These are phyloP conservation scores for Mrakia hoshinonis DNA, from an alignment of 768 basidiomycete species.

Conservation along the genomic window DNA sequence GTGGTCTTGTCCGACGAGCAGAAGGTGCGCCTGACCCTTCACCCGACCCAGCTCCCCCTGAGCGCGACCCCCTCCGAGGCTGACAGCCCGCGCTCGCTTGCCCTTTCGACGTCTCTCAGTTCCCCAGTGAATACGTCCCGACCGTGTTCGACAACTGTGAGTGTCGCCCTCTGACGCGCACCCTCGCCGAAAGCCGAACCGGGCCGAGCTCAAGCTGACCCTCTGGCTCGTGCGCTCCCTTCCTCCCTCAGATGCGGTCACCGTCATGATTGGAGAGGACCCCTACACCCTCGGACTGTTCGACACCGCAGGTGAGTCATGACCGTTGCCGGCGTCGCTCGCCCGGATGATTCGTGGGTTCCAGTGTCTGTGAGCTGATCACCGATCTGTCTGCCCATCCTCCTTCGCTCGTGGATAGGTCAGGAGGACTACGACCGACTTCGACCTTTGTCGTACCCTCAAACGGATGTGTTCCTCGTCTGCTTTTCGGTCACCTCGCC, in stretches of 20 bases:
- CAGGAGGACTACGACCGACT: conserved; percentile 99
- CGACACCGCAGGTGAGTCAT: conserved; percentile 91
- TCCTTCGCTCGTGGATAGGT: conserved; percentile 46
- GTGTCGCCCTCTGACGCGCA: conserved; percentile 12
- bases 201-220: neutral
- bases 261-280: conserved; percentile 99
- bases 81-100: conserved; percentile 52
- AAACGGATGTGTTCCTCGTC: conserved; percentile 98
- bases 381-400: neutral
- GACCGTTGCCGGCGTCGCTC: no score
- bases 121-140: conserved; percentile 67
- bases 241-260: conserved; percentile 58
- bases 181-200: no score
- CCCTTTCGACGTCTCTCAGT: conserved; percentile 47
- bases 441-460: conserved; percentile 96
- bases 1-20: neutral
- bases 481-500: conserved; percentile 99
- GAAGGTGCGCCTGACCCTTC: conserved; percentile 24
- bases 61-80: neutral
- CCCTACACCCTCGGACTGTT: conserved; percentile 97
- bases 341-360: neutral
- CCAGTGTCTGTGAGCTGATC: neutral
- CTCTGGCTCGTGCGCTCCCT: conserved; percentile 24
- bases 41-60: neutral
- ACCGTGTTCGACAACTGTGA: conserved; percentile 39